These are phyloP conservation scores for Solanum neorickii DNA, from an alignment of 257 asterid genomes.

Conservation along the genomic window DNA sequence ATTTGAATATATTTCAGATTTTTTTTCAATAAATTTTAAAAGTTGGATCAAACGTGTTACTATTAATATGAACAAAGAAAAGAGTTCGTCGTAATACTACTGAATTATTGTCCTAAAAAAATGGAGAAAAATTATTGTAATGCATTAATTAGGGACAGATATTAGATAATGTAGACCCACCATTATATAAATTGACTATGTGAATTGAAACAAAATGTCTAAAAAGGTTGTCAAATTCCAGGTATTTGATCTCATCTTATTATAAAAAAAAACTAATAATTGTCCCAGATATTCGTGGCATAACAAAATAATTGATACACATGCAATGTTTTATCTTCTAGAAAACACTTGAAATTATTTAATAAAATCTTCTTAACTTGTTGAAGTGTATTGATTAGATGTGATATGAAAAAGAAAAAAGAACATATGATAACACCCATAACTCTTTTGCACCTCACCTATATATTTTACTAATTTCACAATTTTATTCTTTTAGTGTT, in stretches of 20 bases:
- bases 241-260: background rate
- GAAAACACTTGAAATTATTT: background rate
- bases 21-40: background rate
- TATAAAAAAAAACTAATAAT: background rate
- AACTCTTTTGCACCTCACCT: background rate
- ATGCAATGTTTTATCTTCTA: background rate
- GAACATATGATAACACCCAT: background rate
- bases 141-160: background rate
- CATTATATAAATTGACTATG: background rate
- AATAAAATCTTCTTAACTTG: background rate
- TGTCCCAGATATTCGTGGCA: background rate
- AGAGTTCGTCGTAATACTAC: background rate
- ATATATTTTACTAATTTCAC: background rate
- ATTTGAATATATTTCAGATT: no score
- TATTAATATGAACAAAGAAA: background rate
- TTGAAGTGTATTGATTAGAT: background rate
- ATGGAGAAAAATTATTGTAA: background rate
- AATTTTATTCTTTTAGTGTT: background rate
- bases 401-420: background rate
- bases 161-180: background rate
- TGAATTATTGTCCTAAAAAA: background rate
- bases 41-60: background rate
- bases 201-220: background rate
- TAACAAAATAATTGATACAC: background rate
- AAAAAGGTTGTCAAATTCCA: background rate